Percentiles rank a stretch among this genome's conserved stretches.
These are phyloP conservation scores for Chenopodium suecicum DNA, from an alignment of 148 eudicot species.

Conservation along the genomic window DNA sequence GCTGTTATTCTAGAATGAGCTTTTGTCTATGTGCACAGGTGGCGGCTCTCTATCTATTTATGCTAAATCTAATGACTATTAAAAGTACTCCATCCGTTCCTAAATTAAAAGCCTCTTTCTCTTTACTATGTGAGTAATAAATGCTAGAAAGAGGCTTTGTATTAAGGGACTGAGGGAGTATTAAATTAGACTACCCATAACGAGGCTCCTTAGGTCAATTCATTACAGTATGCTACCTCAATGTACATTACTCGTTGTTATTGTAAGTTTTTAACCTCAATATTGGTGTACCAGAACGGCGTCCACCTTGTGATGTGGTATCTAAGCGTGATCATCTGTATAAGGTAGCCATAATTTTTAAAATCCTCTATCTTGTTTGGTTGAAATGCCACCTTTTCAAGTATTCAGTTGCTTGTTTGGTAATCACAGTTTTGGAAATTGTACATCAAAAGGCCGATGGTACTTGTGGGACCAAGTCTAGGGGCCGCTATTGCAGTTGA, in stretches of 20 bases:
- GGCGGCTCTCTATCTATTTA: too few species aligned
- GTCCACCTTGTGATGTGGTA: constrained; percentile 65
- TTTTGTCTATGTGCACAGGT: too few species aligned
- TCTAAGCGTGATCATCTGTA: constrained; percentile 89
- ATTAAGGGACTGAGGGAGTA: too few species aligned
- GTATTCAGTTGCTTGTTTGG: background rate
- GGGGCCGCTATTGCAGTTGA: constrained; percentile 94
- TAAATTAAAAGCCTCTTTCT: too few species aligned
- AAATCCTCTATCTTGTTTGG: background rate
- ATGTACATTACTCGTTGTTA: background rate
- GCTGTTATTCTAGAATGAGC: too few species aligned
- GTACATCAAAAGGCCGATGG: constrained; percentile 77
- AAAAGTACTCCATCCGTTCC: too few species aligned
- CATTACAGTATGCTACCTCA: constrained; percentile 13
- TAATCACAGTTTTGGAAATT: constrained; percentile 72
- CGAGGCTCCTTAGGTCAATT: too few species aligned
- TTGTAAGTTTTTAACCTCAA: background rate
- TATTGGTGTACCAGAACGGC: constrained; percentile 45
- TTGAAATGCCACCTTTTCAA: background rate
- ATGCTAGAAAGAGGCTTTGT: too few species aligned
- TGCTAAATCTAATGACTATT: too few species aligned
- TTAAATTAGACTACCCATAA: too few species aligned
- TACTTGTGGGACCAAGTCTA: constrained; percentile 91
- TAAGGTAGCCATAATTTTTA: constrained; percentile 46
- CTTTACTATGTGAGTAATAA: too few species aligned